Evolutionary conservation across 1,284 basidiomycete species (phyloP).

Genomic region (Moesziomyces antarcticus): DNA sequence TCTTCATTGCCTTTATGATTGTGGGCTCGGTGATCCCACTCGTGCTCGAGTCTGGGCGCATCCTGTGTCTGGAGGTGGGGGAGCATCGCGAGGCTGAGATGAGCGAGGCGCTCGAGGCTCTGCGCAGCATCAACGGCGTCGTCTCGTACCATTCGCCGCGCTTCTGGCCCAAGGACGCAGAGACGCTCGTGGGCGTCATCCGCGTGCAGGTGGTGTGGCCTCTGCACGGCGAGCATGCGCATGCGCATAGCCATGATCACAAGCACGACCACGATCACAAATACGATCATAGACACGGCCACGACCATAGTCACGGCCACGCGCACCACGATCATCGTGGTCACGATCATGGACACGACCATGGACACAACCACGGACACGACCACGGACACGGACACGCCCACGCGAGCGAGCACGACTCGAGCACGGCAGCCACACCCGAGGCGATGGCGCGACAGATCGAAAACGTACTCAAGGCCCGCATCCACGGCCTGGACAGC

Average conservation of each 20-base stretch:
- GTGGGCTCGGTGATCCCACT: constrained; percentile 94
- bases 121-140: constrained; percentile 77
- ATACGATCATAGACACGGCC: background rate
- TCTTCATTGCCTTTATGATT: constrained; percentile 95
- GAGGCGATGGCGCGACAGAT: constrained; percentile 50
- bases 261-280: background rate
- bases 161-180: constrained; percentile 96
- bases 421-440: constrained; percentile 18
- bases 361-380: constrained; percentile 66
- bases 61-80: constrained; percentile 86
- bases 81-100: constrained; percentile 76
- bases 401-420: constrained; percentile 43
- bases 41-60: constrained; percentile 89
- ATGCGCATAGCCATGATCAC: constrained; percentile 6
- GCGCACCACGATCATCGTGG: constrained; percentile 70
- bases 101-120: constrained; percentile 79
- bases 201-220: constrained; percentile 68
- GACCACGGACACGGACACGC: constrained; percentile 71
- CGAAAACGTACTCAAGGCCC: constrained; percentile 45
- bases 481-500: constrained; percentile 53
- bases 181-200: constrained; percentile 86
- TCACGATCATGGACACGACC: constrained; percentile 71
- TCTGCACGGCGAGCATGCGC: constrained; percentile 58
- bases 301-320: constrained; percentile 60
- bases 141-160: constrained; percentile 82